Percentiles rank a stretch among this genome's conserved stretches.
Evolutionary conservation across 176 grass and related monocot genomes (phyloP).

Genomic region (Triticum aestivum): IWGSC_CS_RefSeq_v2.1 NC_057814.1:358908085-358908584

Average conservation of each 20-base stretch:
- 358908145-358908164: constrained; percentile 22
- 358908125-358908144: background rate
- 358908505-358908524: background rate
- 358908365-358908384: background rate
- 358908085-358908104: background rate
- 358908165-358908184: constrained; percentile 68
- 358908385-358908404: background rate
- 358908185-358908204: constrained; percentile 81
- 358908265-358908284: constrained; percentile 91
- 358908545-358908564: constrained; percentile 17
- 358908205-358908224: constrained; percentile 89
- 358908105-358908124: background rate
- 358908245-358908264: constrained; percentile 99
- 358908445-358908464: no score
- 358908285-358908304: constrained; percentile 87
- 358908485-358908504: background rate
- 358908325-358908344: constrained; percentile 5
- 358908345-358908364: background rate
- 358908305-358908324: background rate
- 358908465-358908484: no score
- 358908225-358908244: constrained; percentile 98
- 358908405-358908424: background rate
- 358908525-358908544: background rate
- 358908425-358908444: background rate
- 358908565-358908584: constrained; percentile 13